Percentiles rank a stretch among this genome's conserved stretches.
Evolutionary conservation across 257 asterid genomes (phyloP).

Genomic region (Ajuga chamaepitys): DNA sequence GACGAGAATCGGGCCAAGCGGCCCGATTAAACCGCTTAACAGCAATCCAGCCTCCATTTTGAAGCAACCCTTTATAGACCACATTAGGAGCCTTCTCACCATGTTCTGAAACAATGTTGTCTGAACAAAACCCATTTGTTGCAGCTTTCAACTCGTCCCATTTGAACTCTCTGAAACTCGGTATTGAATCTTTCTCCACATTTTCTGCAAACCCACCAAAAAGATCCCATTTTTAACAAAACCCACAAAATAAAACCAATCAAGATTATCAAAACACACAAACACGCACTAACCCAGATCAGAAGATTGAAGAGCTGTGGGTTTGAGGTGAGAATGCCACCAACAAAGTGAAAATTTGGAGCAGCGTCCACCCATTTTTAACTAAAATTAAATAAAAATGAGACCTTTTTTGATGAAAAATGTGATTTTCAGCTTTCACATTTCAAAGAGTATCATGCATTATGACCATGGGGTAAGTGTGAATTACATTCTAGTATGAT

Average conservation of each 20-base stretch:
- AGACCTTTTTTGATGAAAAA: constrained; percentile 23
- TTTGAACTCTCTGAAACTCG: constrained; percentile 38
- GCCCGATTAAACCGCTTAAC: constrained; percentile 49
- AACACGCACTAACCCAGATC: constrained; percentile 49
- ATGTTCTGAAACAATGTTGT: constrained; percentile 47
- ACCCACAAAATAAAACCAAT: background rate
- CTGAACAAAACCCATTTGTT: constrained; percentile 43
- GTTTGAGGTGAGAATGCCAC: constrained; percentile 38
- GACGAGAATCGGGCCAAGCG: constrained; percentile 62
- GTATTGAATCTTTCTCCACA: constrained; percentile 34
- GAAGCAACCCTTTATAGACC: constrained; percentile 48
- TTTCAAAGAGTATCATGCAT: constrained; percentile 25
- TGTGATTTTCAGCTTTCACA: constrained; percentile 17
- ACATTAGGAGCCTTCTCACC: constrained; percentile 57
- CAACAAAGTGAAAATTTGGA: constrained; percentile 41
- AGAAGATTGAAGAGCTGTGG: constrained; percentile 32
- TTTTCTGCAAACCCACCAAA: constrained; percentile 30
- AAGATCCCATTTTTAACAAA: background rate
- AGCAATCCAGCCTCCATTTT: constrained; percentile 34
- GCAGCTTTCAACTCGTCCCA: constrained; percentile 51
- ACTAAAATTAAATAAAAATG: background rate
- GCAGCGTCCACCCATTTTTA: constrained; percentile 40
- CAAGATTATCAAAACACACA: too few relatives aligned
- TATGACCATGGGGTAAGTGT: constrained; percentile 31
- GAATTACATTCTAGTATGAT: constrained; percentile 13